Base-by-base conservation (phyloP, 1,139 yeast species). In the Williopsis jadinii region DNA sequence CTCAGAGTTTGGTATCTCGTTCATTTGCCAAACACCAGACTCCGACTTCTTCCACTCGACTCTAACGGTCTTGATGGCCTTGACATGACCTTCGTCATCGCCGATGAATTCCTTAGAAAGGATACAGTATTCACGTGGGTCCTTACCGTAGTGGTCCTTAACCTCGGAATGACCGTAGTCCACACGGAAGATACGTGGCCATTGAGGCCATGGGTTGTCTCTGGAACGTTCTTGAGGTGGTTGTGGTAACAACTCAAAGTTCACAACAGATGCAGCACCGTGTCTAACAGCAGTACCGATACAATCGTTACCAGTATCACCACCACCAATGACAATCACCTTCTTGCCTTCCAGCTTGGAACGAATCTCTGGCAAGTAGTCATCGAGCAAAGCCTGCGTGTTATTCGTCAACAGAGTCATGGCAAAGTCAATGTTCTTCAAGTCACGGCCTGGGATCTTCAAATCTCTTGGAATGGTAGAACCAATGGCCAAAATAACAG, bases 191-290 rank as follows among this genome's bases (percentile, higher is more conserved):
- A 92, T 78, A 64, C 96, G 78, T 53, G 98, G 97, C 97, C 97
- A 92, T 69, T 92, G 98, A 43, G 98, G 98, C 98, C 98, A 92
- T 67, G 98, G 98, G 67, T 92, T 92, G 67, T 92, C 97, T 68
- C 81, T 84, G 43, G 92, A 85, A 65, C 97, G 80, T 45, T 77
- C 73, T 33, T 75, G 73, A 38, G 97, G 88, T 49, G 98, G 98
- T 58, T 82, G 80, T 47, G 98, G 98, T 57, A 92, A 73, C 61
- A 92, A 73, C 69, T 92, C 98, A 63, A 92, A 92, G 74, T 92
- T 92, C 52, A 84, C 77, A 41, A 92, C 96, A n/a, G 95, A 84
- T 62, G 84, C 81, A 50, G 97, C 97, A 33, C 96, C 97, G 61
- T 92, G 97, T 68, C 98, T 84, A 35, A 95, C 92, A 28, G 97